Evolutionary conservation across 2,329 filamentous ascomycete genomes (phyloP).

Genomic region (Alternaria triticina): DNA sequence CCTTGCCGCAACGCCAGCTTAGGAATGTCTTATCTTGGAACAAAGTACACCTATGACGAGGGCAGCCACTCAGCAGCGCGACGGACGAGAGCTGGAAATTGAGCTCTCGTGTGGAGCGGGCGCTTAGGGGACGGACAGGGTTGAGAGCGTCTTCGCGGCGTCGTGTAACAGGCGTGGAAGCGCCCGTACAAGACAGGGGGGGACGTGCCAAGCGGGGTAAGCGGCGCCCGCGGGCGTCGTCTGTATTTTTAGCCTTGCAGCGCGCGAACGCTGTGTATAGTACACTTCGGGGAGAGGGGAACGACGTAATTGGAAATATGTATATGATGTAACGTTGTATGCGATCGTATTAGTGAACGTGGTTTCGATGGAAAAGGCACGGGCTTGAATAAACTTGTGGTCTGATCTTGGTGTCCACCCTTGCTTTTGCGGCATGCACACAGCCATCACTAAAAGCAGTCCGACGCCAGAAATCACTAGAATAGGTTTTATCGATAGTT

Average conservation of each 20-base stretch:
- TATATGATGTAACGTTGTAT: background rate
- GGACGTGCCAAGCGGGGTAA: slow-evolving; percentile 6
- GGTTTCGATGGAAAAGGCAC: background rate
- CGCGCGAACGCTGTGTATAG: background rate
- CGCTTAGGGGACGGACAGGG: slow-evolving; percentile 2
- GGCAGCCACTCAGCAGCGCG: slow-evolving; percentile 3
- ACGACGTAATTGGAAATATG: background rate
- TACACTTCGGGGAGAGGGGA: background rate
- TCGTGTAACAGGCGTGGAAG: background rate
- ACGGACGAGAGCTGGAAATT: background rate
- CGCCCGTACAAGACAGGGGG: background rate
- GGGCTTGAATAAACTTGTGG: slow-evolving; percentile 12
- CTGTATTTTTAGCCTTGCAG: background rate
- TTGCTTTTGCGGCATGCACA: slow-evolving; percentile 8
- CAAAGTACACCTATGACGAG: background rate
- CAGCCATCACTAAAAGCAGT: slow-evolving; percentile 3
- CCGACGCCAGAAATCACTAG: background rate
- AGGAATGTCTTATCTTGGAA: slow-evolving; percentile 2
- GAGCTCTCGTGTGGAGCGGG: background rate
- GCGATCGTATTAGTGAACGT: background rate
- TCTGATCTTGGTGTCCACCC: slow-evolving; percentile 2
- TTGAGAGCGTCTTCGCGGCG: background rate
- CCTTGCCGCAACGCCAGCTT: background rate
- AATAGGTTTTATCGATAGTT: slow-evolving; percentile 5
- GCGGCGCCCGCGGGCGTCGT: background rate